Evolutionary conservation across 352 stramenopile genomes (phyloP), one percentile per base, ranked within the genome.

Genomic region (Heterotrichella gracilis): DNA sequence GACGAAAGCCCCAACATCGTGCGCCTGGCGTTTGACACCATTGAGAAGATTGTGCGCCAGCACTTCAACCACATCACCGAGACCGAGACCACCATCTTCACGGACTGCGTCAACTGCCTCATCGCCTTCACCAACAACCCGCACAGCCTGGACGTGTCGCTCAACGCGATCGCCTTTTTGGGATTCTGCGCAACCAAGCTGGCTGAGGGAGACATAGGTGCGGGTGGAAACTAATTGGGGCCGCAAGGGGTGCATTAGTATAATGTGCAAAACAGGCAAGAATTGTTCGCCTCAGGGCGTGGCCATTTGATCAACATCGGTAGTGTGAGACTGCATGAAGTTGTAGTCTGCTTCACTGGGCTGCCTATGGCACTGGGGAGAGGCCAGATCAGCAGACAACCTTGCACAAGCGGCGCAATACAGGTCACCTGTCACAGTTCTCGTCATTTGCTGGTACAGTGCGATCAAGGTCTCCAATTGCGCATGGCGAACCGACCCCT

Each of bases 51-150:
- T 22, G 73, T 79, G n/a, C 78, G 83, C 14, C 76, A 88, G 42
- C 81, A 87, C 24, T 84, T 93, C 41, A 80, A 86, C 64, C 73
- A 80, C 22, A 71, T 93, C 2, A 84, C 82, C 0, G 84, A 84
- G 68, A 78, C 86, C 19, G 70, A 53, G 20, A 68, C 73, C 71
- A n/a, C n/a, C n/a, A n/a, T n/a, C n/a, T 88, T 93, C 42, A 81
- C 85, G 0, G 83, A 87, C 42, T 77, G 86, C 22, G 81, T 92
- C n/a, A 68, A 77, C 42, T 79, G 74, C 70, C 71, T 79, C 9
- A 71, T 78, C 25, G 73, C 69, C 70, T 91, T 70, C 76, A 84
- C 71, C 72, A 78, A 69, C 77, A 88, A 73, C 82, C 82, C 68
- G 75, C 83, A 72, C 25, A 63, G 70, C 25, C 64, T 72, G 19